Evolutionary conservation across 257 asterid genomes (phyloP).

Genomic region (Solanum clarkiae): DNA sequence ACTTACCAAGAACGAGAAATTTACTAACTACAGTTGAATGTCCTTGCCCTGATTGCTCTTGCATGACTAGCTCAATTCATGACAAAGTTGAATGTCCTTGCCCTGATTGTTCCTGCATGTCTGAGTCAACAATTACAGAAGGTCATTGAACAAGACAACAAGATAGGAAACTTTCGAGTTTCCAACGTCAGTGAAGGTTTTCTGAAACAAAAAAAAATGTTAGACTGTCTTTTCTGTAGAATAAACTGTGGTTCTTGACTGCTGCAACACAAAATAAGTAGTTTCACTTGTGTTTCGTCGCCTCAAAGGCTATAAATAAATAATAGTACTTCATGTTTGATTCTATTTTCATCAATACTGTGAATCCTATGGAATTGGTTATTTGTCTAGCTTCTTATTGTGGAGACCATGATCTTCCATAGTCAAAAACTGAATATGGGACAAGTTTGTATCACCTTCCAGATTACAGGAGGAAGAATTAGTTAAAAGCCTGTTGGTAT

Average conservation of each 20-base stretch:
- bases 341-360: background rate
- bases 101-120: background rate
- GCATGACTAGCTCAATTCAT: background rate
- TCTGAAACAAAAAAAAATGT: background rate
- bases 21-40: background rate
- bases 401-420: background rate
- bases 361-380: background rate
- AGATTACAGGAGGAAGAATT: background rate
- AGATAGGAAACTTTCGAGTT: background rate
- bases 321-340: background rate
- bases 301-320: background rate
- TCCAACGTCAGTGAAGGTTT: background rate
- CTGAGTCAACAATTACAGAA: background rate
- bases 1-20: background rate
- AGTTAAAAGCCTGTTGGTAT: background rate
- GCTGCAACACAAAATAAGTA: background rate
- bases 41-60: background rate
- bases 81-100: background rate
- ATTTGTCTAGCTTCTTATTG: background rate
- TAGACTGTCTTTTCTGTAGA: background rate
- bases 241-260: background rate
- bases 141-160: background rate
- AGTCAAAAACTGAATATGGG: background rate
- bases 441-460: background rate
- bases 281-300: background rate